Conservation (phyloP, 108 stramenopile genomes). For the Aureococcus anophagefferens region DNA sequence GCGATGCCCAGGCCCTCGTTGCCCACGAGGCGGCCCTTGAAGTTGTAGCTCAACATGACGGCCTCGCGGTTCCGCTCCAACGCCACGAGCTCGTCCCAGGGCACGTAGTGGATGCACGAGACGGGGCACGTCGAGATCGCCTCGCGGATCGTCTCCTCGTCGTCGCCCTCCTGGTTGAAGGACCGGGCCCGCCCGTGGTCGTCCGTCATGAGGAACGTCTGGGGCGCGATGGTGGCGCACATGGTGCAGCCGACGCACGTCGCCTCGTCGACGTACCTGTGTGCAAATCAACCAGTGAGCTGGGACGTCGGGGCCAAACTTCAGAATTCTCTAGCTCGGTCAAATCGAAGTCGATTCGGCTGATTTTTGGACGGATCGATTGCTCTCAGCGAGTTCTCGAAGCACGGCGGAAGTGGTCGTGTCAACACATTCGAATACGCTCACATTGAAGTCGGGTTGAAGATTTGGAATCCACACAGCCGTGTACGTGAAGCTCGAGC, state of each 20-base stretch:
- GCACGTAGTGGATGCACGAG: slow-evolving; percentile 33
- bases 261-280: slow-evolving; percentile 58
- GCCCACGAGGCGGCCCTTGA: slow-evolving; percentile 29
- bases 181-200: slow-evolving; percentile 27
- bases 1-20: background rate
- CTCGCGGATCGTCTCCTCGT: background rate
- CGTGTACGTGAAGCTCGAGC: background rate
- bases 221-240: slow-evolving; percentile 22
- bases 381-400: no score
- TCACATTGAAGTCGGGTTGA: no score
- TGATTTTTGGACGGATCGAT: no score
- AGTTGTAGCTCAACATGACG: slow-evolving; percentile 14
- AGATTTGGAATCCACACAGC: no score
- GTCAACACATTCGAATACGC: no score
- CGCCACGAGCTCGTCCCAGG: slow-evolving; percentile 3
- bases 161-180: slow-evolving; percentile 22
- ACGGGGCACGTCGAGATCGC: slow-evolving; percentile 31
- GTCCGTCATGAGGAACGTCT: slow-evolving; percentile 28
- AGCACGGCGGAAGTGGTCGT: no score
- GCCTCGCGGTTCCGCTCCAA: background rate
- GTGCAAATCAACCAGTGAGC: no score
- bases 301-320: background rate
- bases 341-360: no score
- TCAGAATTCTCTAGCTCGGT: no score
- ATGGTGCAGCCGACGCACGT: slow-evolving; percentile 34